phyloP scores from a whole-genome alignment of 2,329 filamentous ascomycete species.

The Microcyclosporella mali region DNA sequence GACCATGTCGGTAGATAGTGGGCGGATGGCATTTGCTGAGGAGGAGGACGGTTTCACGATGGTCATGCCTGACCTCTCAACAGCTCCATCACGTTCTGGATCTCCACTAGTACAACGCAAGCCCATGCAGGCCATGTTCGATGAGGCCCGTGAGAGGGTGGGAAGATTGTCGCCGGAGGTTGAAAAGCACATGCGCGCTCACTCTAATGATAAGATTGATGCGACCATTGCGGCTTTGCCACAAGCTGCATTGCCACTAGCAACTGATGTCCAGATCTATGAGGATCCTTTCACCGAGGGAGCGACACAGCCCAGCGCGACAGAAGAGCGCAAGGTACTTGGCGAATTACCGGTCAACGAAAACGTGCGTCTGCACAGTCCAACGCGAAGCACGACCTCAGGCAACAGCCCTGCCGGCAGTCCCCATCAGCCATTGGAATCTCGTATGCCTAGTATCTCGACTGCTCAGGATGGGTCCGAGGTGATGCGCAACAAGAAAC shows the following conservation, averaged over 20 bases:
- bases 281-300: conserved; percentile 47
- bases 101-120: conserved; percentile 28
- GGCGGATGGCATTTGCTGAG: conserved; percentile 32
- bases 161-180: conserved; percentile 21
- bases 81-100: conserved; percentile 18
- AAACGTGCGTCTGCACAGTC: conserved; percentile 30
- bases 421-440: conserved; percentile 18
- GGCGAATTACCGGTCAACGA: conserved; percentile 48
- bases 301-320: conserved; percentile 22
- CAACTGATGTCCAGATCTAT: conserved; percentile 46
- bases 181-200: conserved; percentile 12
- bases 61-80: conserved; percentile 40
- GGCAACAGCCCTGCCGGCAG: conserved; percentile 27
- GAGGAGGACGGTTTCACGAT: conserved; percentile 44
- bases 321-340: conserved; percentile 39
- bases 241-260: conserved; percentile 21
- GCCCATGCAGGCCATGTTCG: conserved; percentile 31
- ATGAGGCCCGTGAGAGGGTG: conserved; percentile 23
- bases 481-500: conserved; percentile 44
- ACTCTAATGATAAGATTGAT: conserved; percentile 6
- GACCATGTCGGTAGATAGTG: conserved; percentile 37
- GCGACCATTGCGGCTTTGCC: conserved; percentile 15
- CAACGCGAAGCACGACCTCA: conserved; percentile 25
- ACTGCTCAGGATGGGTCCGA: conserved; percentile 36
- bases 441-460: conserved; percentile 16